These are phyloP conservation scores for Aspergillus sp. DNA, from an alignment of 2,329 filamentous ascomycete species.

Conservation along the genomic window DNA sequence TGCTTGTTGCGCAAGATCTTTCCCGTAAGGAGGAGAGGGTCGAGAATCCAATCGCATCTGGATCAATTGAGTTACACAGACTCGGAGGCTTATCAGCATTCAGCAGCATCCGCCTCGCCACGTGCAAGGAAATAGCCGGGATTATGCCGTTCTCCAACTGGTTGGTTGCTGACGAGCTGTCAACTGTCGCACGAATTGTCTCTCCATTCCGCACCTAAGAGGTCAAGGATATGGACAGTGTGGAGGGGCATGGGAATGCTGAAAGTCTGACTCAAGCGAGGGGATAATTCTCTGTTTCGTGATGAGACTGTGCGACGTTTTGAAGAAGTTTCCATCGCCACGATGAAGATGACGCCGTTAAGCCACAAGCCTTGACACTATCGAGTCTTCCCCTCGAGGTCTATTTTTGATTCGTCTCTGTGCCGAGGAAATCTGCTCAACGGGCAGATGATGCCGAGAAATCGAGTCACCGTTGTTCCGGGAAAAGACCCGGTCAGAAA, in stretches of 20 bases:
- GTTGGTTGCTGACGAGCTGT: neutral
- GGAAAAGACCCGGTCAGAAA: slow-evolving; percentile 18
- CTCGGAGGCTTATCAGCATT: slow-evolving; percentile 12
- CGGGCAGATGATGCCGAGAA: neutral
- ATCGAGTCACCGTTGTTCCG: slow-evolving; percentile 5
- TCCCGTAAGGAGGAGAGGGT: neutral
- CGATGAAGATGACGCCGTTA: neutral
- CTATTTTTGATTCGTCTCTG: neutral
- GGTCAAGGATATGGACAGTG: neutral
- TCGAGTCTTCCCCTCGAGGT: neutral
- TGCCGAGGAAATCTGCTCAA: neutral
- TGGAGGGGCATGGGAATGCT: neutral
- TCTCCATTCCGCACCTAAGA: neutral
- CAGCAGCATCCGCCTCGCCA: slow-evolving; percentile 16
- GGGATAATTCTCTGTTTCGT: neutral
- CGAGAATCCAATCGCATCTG: slow-evolving; percentile 5
- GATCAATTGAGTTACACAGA: slow-evolving; percentile 26
- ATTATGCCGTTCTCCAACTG: neutral
- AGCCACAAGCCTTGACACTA: neutral
- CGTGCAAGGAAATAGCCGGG: slow-evolving; percentile 15
- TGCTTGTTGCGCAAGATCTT: neutral
- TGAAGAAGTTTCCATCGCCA: neutral
- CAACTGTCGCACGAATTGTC: neutral
- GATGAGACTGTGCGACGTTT: neutral
- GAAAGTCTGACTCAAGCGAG: neutral